Conservation (phyloP, 176 grass and related monocot species). For the Triticum timopheevii region DNA sequence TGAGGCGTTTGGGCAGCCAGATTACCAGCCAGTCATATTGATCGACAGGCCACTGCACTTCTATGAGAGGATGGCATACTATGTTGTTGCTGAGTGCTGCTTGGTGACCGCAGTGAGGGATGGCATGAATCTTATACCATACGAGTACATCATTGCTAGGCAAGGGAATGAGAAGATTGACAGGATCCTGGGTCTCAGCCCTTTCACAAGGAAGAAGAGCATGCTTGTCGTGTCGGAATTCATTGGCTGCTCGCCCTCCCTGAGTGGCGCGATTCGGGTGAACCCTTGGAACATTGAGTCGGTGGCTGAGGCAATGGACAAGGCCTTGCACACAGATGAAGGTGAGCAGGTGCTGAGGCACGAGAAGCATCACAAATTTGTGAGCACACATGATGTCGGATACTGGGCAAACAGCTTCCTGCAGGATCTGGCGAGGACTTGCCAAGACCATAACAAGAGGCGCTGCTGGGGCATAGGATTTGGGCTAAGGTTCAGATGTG, state of each 20-base stretch:
- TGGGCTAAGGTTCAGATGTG: conserved; percentile 79
- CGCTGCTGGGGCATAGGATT: conserved; percentile 95
- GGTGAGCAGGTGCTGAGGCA: conserved; percentile 77
- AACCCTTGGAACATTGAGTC: conserved; percentile 96
- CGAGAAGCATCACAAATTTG: conserved; percentile 86
- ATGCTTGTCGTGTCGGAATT: conserved; percentile 90
- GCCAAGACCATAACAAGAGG: conserved; percentile 67
- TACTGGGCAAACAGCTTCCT: conserved; percentile 97
- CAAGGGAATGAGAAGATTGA: conserved; percentile 79
- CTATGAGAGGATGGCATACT: conserved; percentile 95
- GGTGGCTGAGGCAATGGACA: conserved; percentile 87
- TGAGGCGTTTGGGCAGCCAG: conserved; percentile 64
- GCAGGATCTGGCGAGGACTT: conserved; percentile 82
- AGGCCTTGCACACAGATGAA: conserved; percentile 68
- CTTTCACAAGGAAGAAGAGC: conserved; percentile 64
- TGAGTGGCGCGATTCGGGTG: conserved; percentile 76
- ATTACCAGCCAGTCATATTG: conserved; percentile 77
- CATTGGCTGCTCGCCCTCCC: conserved; percentile 88
- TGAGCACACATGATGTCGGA: conserved; percentile 85
- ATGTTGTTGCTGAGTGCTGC: conserved; percentile 84
- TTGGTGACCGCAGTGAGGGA: conserved; percentile 91
- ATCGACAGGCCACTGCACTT: conserved; percentile 78
- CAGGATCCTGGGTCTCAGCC: conserved; percentile 52
- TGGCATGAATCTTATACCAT: conserved; percentile 96
- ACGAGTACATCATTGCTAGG: conserved; percentile 86